These are phyloP conservation scores for Metschnikowia baotianmanensis DNA, from an alignment of 805 yeast genomes.

Conservation along the genomic window DNA sequence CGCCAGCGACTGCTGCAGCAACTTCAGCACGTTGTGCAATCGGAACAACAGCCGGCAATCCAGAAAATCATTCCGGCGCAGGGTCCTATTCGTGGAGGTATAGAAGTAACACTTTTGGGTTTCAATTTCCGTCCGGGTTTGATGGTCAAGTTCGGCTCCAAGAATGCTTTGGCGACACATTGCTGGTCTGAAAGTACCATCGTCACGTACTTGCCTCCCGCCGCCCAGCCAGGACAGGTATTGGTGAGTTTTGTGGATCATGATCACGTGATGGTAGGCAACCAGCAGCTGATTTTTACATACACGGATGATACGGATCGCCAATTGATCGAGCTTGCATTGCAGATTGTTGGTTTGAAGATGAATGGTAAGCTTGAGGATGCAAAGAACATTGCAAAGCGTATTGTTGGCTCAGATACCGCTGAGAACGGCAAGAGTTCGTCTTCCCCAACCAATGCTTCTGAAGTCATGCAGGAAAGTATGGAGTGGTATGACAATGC, in stretches of 20 bases:
- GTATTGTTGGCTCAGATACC: conserved; percentile 71
- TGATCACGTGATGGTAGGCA: conserved; percentile 31
- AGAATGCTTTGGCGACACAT: conserved; percentile 77
- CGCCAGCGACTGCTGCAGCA: conserved; percentile 19
- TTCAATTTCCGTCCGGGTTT: conserved; percentile 81
- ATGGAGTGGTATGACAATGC: conserved; percentile 54
- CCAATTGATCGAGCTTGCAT: conserved; percentile 89
- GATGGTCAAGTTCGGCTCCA: conserved; percentile 81
- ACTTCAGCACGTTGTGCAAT: conserved; percentile 12
- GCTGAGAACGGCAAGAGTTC: conserved; percentile 21
- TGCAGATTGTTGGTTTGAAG: conserved; percentile 94
- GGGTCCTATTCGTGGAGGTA: conserved; percentile 95
- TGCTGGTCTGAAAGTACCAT: conserved; percentile 96
- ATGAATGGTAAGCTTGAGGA: conserved; percentile 96
- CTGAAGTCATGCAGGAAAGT: conserved; percentile 22
- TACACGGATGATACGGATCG: conserved; percentile 94
- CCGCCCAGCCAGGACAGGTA: conserved; percentile 86
- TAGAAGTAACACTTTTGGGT: conserved; percentile 90
- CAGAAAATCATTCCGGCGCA: conserved; percentile 92
- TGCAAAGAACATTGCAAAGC: conserved; percentile 87
- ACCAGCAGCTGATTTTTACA: conserved; percentile 68
- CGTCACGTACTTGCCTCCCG: conserved; percentile 92
- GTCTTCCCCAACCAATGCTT: conserved; percentile 9
- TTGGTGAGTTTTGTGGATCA: conserved; percentile 73
- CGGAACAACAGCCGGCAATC: conserved; percentile 34